A percentile compares a stretch with the other conserved stretches of the same genome.
phyloP scores from a whole-genome alignment of 2,329 filamentous ascomycete genomes.

The Pseudocercospora vitis region DNA sequence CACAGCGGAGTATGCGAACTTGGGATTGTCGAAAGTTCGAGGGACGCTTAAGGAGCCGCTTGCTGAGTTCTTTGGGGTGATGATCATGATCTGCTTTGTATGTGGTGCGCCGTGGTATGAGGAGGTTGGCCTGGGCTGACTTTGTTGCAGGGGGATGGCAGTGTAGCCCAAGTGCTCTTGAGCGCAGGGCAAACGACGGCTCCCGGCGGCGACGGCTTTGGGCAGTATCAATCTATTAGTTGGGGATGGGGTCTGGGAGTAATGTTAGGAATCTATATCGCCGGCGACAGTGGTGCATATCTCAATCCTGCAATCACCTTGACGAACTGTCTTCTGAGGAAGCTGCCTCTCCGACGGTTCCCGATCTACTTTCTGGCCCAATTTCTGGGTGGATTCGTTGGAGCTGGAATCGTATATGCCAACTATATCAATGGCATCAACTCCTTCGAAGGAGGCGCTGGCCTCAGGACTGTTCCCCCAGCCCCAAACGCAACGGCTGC shows the following conservation, averaged over 20 bases:
- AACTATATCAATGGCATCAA: constrained; percentile 60
- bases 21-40: constrained; percentile 43
- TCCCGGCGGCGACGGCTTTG: constrained; percentile 46
- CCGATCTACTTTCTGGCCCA: constrained; percentile 68
- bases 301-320: constrained; percentile 68
- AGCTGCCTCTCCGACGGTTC: constrained; percentile 68
- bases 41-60: constrained; percentile 44
- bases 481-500: constrained; percentile 60
- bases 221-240: constrained; percentile 44
- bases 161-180: constrained; percentile 46
- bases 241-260: constrained; percentile 60
- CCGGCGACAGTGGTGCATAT: constrained; percentile 37
- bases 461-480: constrained; percentile 62
- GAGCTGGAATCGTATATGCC: constrained; percentile 46
- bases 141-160: constrained; percentile 38
- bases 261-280: constrained; percentile 59
- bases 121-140: neutral
- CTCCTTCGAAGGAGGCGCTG: constrained; percentile 57
- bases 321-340: constrained; percentile 66
- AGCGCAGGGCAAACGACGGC: constrained; percentile 40
- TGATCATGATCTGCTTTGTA: constrained; percentile 45
- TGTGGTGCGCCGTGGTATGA: neutral
- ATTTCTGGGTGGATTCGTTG: constrained; percentile 65
- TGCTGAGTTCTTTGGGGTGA: constrained; percentile 46
- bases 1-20: constrained; percentile 36